Evolutionary conservation across 148 eudicot genomes (phyloP).

Genomic region (Camellia granthamiana): DNA sequence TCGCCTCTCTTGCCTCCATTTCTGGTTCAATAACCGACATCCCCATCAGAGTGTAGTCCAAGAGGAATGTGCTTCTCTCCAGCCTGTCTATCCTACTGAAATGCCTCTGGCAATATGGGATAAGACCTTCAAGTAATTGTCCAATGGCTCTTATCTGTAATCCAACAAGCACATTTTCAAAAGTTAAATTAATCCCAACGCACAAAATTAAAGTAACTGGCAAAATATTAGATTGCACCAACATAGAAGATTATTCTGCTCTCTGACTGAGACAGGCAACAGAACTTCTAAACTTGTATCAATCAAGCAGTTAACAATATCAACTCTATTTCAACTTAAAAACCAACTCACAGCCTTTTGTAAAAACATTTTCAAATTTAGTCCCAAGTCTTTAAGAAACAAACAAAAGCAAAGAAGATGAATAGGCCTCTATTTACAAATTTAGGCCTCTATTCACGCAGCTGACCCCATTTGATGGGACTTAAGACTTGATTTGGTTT

Average conservation of each 20-base stretch:
- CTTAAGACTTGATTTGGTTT: too few species aligned
- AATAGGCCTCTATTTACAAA: too few species aligned
- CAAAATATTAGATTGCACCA: not conserved
- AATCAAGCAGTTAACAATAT: not conserved
- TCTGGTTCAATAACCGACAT: conserved; percentile 95
- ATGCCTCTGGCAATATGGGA: conserved; percentile 90
- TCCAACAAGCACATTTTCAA: not conserved
- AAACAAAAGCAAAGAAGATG: too few species aligned
- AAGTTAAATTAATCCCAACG: not conserved
- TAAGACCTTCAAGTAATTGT: conserved; percentile 91
- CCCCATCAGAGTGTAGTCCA: conserved; percentile 78
- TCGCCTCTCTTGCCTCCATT: conserved; percentile 21
- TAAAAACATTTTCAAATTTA: not conserved
- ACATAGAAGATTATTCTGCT: too few species aligned
- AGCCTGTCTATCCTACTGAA: conserved; percentile 85
- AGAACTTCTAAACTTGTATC: not conserved
- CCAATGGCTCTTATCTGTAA: conserved; percentile 73
- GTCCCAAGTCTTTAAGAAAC: too few species aligned
- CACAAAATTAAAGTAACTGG: not conserved
- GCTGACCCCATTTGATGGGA: too few species aligned
- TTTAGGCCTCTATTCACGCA: too few species aligned
- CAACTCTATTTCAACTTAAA: not conserved
- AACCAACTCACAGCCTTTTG: not conserved
- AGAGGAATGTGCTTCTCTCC: conserved; percentile 77
- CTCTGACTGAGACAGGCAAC: not conserved